Base-by-base conservation (phyloP, 768 basidiomycete genomes). In the Rhodosporidiobolus odoratus region DNA sequence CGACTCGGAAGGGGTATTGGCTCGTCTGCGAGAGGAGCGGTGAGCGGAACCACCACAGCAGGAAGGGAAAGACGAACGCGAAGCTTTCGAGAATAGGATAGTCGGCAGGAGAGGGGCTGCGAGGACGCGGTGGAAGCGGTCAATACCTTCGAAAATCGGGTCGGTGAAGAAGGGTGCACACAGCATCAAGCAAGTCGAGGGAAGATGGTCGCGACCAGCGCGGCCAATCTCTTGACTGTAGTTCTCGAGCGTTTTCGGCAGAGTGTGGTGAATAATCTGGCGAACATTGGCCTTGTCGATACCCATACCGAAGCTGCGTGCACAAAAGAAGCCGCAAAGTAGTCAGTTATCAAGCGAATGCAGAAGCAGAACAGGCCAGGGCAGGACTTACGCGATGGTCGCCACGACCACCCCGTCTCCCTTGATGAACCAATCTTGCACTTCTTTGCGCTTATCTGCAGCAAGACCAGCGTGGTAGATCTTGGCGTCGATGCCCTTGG, bases 261-360 rank as follows among this genome's bases (percentile, higher is more conserved):
- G 86, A 17, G 21, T 84, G 68, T 87, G 84, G 77, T 98, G 95
- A 53, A 96, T 90, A 41, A 99, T 92, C 73, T 87, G 92, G 69
- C 92, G 88, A 16, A 95, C 92, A 62, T 81, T 79, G 38, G 79
- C 52, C 72, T 94, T 93, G 79, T 94, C 91, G 57, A 95, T 91
- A 1, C 95, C 94, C 93, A 97, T 98, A 8, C 95, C 95, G 78
- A 97, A 97, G 0, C 91, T 92, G 76, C 38, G 27, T 45, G 79
- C 73, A 77, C 79, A 6, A 83, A 70, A 65, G 82, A 64, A 82
- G 83, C 52, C 59, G 41, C 30, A 6, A 10, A 13, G 13, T n/a
- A n/a, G 48, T 21, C 27, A 54, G 3, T 17, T 7, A 23, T 2
- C 8, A 35, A 12, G 21, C 4, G 54, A 34, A 52, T 15, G 37